These are phyloP conservation scores for Boletus rex-veris DNA, from an alignment of 768 basidiomycete genomes.

Conservation along the genomic window DNA sequence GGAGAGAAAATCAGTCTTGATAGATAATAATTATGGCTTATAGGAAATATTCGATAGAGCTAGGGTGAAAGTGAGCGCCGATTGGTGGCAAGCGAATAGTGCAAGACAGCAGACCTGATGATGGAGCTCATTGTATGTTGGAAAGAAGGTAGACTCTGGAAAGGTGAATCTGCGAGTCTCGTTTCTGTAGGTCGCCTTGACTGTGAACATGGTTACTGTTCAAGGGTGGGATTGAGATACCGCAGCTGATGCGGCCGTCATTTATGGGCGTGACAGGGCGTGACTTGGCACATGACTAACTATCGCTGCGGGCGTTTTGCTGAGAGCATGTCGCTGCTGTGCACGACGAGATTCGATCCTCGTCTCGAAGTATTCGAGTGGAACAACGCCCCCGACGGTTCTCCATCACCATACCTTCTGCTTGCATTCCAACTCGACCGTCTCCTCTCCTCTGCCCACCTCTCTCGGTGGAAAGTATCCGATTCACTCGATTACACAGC, in stretches of 20 bases:
- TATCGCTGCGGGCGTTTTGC: too few relatives aligned
- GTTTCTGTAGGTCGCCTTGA: slow-evolving; percentile 71
- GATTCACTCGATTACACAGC: slow-evolving; percentile 34
- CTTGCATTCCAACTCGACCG: slow-evolving; percentile 60
- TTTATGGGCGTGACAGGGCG: slow-evolving; percentile 24
- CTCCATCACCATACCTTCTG: slow-evolving; percentile 58
- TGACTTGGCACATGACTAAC: slow-evolving; percentile 2
- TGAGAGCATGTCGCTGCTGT: slow-evolving; percentile 34
- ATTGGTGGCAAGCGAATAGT: neutral
- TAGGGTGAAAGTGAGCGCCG: slow-evolving; percentile 32
- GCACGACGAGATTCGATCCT: slow-evolving; percentile 59
- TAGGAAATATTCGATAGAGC: slow-evolving; percentile 71
- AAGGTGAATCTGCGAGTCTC: slow-evolving; percentile 72
- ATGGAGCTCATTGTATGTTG: slow-evolving; percentile 57
- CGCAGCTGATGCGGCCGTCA: slow-evolving; percentile 16
- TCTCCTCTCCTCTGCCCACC: slow-evolving; percentile 45
- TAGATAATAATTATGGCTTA: slow-evolving; percentile 56
- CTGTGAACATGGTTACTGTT: slow-evolving; percentile 56
- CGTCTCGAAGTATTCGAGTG: slow-evolving; percentile 43
- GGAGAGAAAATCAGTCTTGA: slow-evolving; percentile 70
- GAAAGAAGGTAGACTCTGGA: slow-evolving; percentile 48
- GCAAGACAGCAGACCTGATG: slow-evolving; percentile 48
- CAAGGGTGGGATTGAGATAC: slow-evolving; percentile 14
- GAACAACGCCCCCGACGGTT: slow-evolving; percentile 54
- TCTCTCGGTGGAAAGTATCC: slow-evolving; percentile 49